A percentile compares a stretch with the other conserved stretches of the same genome.
Evolutionary conservation across 345 rosid genomes (phyloP).

Genomic region (Moringa oleifera): DNA sequence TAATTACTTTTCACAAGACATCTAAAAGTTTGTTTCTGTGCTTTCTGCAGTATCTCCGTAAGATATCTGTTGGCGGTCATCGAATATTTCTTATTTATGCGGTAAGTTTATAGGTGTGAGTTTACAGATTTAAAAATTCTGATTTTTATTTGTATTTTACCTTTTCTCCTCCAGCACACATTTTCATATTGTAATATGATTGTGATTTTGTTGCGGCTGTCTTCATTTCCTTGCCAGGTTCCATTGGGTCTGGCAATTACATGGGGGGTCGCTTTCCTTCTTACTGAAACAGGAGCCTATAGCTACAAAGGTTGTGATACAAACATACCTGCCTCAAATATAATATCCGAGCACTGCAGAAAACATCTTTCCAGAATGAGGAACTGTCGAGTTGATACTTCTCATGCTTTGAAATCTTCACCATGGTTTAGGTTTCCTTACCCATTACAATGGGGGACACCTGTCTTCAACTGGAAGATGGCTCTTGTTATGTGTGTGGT

Average conservation of each 20-base stretch:
- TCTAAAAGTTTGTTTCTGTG: slow-evolving; percentile 9
- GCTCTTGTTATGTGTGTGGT: slow-evolving; percentile 87
- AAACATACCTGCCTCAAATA: slow-evolving; percentile 69
- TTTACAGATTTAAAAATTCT: slow-evolving; percentile 1
- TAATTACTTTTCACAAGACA: slow-evolving; percentile 5
- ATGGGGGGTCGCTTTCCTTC: slow-evolving; percentile 86
- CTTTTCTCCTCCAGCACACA: neutral
- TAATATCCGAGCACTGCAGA: slow-evolving; percentile 83
- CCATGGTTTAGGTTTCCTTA: slow-evolving; percentile 99
- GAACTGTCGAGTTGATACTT: slow-evolving; percentile 83
- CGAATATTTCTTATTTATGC: slow-evolving; percentile 91
- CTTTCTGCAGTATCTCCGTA: slow-evolving; percentile 82
- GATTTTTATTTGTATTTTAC: neutral
- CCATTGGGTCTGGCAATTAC: slow-evolving; percentile 91
- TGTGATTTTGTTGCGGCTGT: neutral
- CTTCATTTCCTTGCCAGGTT: slow-evolving; percentile 46
- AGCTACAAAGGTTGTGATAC: slow-evolving; percentile 78
- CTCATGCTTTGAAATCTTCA: slow-evolving; percentile 72
- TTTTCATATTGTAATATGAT: neutral
- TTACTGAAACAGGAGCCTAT: slow-evolving; percentile 83
- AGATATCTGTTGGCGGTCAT: slow-evolving; percentile 87
- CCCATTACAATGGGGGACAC: slow-evolving; percentile 98
- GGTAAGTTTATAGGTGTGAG: slow-evolving; percentile 34
- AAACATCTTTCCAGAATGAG: slow-evolving; percentile 74
- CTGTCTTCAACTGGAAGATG: slow-evolving; percentile 87